A percentile compares a stretch with the other conserved stretches of the same genome.
Evolutionary conservation across 768 basidiomycete species (phyloP).

Genomic region (Pulveroboletus sp.): DNA sequence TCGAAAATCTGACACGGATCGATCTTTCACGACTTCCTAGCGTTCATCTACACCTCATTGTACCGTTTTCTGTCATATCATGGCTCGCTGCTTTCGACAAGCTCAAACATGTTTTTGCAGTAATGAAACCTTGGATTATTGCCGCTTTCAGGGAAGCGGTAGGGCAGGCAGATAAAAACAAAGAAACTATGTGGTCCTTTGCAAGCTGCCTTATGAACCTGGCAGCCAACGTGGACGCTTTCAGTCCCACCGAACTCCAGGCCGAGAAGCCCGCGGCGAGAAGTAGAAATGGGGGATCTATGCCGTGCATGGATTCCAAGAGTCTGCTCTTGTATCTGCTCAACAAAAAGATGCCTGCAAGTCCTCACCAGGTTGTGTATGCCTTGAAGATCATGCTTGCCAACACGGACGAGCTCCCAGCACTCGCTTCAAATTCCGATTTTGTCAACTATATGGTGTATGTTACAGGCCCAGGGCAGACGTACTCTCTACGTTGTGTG

Average conservation of each 20-base stretch:
- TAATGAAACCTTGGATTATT: neutral
- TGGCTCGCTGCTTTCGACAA: neutral
- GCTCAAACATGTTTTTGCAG: neutral
- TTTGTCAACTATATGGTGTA: constrained; percentile 2
- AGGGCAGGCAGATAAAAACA: neutral
- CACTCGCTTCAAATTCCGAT: neutral
- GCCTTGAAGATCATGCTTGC: neutral
- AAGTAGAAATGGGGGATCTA: no score
- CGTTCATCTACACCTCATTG: neutral
- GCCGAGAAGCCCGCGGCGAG: neutral
- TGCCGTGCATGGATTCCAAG: neutral
- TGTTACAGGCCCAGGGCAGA: neutral
- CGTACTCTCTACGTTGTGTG: neutral
- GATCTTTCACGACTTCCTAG: neutral
- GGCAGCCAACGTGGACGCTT: neutral
- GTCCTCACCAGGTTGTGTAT: neutral
- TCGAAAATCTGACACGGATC: neutral
- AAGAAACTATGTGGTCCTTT: neutral
- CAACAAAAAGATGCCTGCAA: neutral
- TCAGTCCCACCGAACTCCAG: neutral
- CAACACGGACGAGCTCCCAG: neutral
- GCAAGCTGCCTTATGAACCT: constrained; percentile 1
- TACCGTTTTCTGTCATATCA: constrained; percentile 1
- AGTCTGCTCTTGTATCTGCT: constrained; percentile 1
- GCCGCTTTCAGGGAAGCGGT: neutral